A percentile compares a stretch with the other conserved stretches of the same genome.
These are phyloP conservation scores for Coemansia guatemalensis DNA, from an alignment of 192 early-diverging fungal species.

Conservation along the genomic window DNA sequence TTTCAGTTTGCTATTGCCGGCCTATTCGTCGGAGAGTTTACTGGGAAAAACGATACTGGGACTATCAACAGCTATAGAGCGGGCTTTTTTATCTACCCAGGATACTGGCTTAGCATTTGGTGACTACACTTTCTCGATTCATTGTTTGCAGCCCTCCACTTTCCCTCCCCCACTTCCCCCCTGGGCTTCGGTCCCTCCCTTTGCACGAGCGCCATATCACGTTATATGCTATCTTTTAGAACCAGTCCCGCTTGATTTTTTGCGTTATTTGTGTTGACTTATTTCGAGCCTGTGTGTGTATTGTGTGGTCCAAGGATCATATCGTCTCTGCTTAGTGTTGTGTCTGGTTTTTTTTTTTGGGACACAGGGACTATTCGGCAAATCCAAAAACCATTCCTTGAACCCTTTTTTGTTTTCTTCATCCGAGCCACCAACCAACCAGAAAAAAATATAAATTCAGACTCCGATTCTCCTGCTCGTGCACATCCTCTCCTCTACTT, in stretches of 20 bases:
- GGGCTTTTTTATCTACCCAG: not conserved
- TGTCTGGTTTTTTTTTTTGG: not conserved
- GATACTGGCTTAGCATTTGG: not conserved
- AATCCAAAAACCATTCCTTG: not conserved
- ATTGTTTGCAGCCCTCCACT: slow-evolving; percentile 19
- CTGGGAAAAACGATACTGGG: not conserved
- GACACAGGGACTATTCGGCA: not conserved
- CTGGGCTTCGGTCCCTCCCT: not conserved
- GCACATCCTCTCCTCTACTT: slow-evolving; percentile 6
- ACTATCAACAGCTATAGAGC: not conserved
- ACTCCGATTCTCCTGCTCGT: slow-evolving; percentile 17
- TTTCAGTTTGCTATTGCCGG: not conserved
- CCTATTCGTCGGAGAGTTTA: not conserved
- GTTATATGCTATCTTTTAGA: not conserved
- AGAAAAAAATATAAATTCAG: slow-evolving; percentile 18
- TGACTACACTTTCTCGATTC: slow-evolving; percentile 2
- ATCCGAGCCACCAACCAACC: not conserved
- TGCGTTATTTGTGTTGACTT: slow-evolving; percentile 16
- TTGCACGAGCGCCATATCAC: not conserved
- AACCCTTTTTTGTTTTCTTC: not conserved
- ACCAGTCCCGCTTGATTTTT: slow-evolving; percentile 6
- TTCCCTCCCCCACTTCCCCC: not conserved
- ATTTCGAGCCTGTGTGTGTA: not conserved
- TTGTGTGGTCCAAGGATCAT: not conserved
- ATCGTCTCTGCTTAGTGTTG: not conserved